Base-by-base conservation (phyloP, 108 stramenopile genomes). In the Nitzschia inconspicua region DNA sequence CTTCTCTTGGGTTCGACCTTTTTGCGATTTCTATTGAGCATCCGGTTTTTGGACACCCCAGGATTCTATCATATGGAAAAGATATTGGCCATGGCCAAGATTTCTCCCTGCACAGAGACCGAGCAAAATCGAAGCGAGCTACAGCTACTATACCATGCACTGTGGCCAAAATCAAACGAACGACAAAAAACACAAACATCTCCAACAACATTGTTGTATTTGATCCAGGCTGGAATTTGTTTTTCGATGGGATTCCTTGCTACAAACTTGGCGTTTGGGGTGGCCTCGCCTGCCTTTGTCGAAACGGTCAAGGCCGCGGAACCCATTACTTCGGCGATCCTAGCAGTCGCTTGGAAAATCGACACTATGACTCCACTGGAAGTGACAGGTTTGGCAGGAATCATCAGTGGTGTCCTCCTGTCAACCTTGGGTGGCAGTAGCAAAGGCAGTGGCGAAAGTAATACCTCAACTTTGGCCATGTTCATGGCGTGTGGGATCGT, bases 241-340 rank as follows among this genome's bases (percentile, higher is more conserved):
- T 92, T 92, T 48, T 44, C 71, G 26, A 25, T 83, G 0, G 91
- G 91, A 49, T 92, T 92, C 59, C 54, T 76, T 14, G 28, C 75
- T 18, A 92, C 91, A 28, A 92, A 92, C 47, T 55, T 53, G 41
- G 83, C 73, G 4, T 92, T 92, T 55, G 46, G 54, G 18, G 48
- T 47, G 11, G 75, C 83, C 18, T 78, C 85, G 18, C 81, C 87
- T 1, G 67, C 82, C 32, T 89, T 88, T 57, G 91, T 92, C 19
- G 91, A 92, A 71, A 92, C 91, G 36, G 59, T 92, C 72, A 92
- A 92, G 60, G 91, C 91, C 13, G 82, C 91, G 0, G 91, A 92
- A 65, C 91, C 91, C 0, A 80, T 92, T 19, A 86, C 91, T 3
- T 76, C 73, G 24, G 91, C 91, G 13, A 47, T 70, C 5, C 58